phyloP scores from a whole-genome alignment of 2,329 filamentous ascomycete genomes.

The Cercospora sp. region DNA sequence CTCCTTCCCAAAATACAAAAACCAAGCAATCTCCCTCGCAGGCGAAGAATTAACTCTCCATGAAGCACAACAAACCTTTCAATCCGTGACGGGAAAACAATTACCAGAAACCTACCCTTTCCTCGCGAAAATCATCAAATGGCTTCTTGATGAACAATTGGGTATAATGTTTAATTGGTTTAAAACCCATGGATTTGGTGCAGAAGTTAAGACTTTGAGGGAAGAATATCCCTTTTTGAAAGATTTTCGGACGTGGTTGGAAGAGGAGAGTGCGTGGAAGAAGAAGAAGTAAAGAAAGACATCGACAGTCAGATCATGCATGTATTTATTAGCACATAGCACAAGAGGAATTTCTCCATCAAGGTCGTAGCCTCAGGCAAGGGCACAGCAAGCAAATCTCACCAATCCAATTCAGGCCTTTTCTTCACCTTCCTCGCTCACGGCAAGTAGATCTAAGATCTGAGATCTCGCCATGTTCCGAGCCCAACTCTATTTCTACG shows the following conservation, averaged over 20 bases:
- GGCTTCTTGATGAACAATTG: conserved; percentile 40
- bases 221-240: conserved; percentile 49
- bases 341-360: neutral
- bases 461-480: neutral
- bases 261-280: conserved; percentile 48
- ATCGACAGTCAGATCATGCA: neutral
- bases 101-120: conserved; percentile 48
- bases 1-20: conserved; percentile 43
- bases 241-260: conserved; percentile 52
- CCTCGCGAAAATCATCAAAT: conserved; percentile 45
- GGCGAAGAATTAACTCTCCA: conserved; percentile 54
- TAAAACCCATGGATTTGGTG: conserved; percentile 48
- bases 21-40: conserved; percentile 50
- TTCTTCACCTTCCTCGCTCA: neutral
- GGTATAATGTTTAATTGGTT: conserved; percentile 50
- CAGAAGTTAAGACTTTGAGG: conserved; percentile 47
- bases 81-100: conserved; percentile 47
- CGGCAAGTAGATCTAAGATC: neutral
- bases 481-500: neutral
- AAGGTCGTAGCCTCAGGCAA: neutral
- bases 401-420: neutral
- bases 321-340: too few species aligned
- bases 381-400: neutral
- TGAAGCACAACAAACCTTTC: conserved; percentile 49
- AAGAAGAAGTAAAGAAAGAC: conserved; percentile 16